Conservation (phyloP, 2,329 filamentous ascomycete species). For the Penicillium sclerotiorum region DNA sequence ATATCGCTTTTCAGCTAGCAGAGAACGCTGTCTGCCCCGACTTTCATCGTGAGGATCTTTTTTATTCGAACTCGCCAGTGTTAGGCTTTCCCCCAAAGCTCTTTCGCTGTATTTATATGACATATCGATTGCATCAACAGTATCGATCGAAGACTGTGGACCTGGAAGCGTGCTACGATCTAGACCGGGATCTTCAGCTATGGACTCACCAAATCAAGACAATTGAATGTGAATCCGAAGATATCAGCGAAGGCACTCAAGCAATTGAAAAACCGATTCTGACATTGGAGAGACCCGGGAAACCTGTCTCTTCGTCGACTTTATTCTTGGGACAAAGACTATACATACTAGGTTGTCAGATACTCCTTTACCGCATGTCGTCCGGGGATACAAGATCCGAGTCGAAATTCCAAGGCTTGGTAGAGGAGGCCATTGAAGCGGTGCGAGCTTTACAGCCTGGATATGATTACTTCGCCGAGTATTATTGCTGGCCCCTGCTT, state of each 20-base stretch:
- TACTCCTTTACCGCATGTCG: constrained; percentile 17
- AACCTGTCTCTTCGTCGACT: neutral
- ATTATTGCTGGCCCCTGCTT: constrained; percentile 30
- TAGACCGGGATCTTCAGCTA: neutral
- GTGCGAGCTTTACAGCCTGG: constrained; percentile 19
- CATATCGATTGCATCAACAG: constrained; percentile 12
- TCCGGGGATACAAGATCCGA: neutral
- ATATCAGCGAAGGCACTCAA: neutral
- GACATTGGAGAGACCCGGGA: too few relatives aligned
- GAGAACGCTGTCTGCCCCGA: constrained; percentile 11
- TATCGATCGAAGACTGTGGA: neutral
- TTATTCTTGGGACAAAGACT: constrained; percentile 12
- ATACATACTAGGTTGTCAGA: constrained; percentile 19
- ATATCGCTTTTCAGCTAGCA: constrained; percentile 5
- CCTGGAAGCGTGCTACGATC: neutral
- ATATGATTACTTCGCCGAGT: constrained; percentile 30
- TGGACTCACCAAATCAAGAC: neutral
- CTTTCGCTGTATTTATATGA: constrained; percentile 22
- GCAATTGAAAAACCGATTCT: too few relatives aligned
- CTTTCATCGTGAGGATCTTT: constrained; percentile 1
- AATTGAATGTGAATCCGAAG: neutral
- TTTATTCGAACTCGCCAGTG: constrained; percentile 20
- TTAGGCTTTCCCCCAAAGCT: constrained; percentile 25
- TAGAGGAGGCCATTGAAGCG: constrained; percentile 15
- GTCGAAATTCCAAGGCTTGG: constrained; percentile 2